Evolutionary conservation across 805 yeast species (phyloP).

Genomic region (Jamesozyma rosinii): DNA sequence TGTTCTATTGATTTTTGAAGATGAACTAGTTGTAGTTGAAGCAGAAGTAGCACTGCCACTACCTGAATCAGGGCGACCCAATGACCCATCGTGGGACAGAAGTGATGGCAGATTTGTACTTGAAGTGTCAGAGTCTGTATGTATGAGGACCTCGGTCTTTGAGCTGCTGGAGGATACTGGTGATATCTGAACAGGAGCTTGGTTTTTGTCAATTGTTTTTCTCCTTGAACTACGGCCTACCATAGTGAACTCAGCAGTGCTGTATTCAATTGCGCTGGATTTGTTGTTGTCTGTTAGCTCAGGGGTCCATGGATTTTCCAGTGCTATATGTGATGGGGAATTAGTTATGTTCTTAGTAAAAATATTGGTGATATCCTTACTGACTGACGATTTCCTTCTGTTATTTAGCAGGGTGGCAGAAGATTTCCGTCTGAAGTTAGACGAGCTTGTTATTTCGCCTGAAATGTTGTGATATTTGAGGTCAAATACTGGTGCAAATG

Average conservation of each 20-base stretch:
- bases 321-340: not conserved
- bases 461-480: constrained; percentile 2
- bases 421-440: constrained; percentile 6
- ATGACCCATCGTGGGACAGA: not conserved
- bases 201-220: constrained; percentile 2
- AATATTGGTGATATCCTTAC: not conserved
- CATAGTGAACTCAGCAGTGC: constrained; percentile 13
- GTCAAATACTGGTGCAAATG: constrained; percentile 34
- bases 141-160: constrained; percentile 13
- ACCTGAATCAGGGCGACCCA: not conserved
- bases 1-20: constrained; percentile 9
- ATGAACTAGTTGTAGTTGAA: constrained; percentile 1
- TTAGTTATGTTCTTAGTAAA: not conserved
- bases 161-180: not conserved
- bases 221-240: constrained; percentile 14
- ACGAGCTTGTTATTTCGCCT: not conserved
- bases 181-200: not conserved
- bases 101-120: constrained; percentile 1
- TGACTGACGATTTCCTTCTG: not conserved
- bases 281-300: not conserved
- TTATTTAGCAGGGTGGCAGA: constrained; percentile 1
- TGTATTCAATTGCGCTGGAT: constrained; percentile 10
- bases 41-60: not conserved
- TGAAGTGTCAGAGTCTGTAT: constrained; percentile 4
- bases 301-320: constrained; percentile 2